Percentiles rank a stretch among this genome's conserved stretches.
These are phyloP conservation scores for Backusella australiensis DNA, from an alignment of 192 early-diverging fungal genomes.

Conservation along the genomic window DNA sequence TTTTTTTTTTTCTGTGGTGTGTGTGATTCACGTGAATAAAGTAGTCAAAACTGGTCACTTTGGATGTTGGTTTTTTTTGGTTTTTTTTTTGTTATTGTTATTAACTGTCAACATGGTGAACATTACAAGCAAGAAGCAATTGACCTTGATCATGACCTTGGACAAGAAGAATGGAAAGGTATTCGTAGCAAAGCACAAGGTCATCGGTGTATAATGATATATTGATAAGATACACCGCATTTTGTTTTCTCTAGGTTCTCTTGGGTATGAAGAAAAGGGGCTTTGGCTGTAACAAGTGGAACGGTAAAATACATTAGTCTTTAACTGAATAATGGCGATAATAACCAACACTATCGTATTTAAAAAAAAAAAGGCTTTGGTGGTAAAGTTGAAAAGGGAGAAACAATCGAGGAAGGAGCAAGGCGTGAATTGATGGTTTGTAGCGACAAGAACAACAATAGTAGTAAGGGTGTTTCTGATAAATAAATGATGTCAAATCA, in stretches of 20 bases:
- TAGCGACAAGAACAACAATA: not conserved
- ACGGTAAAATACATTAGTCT: conserved; percentile 43
- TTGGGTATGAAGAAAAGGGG: conserved; percentile 84
- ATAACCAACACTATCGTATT: not conserved
- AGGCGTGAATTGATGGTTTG: conserved; percentile 52
- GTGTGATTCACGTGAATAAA: not conserved
- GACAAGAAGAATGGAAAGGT: conserved; percentile 27
- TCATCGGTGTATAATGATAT: too few species aligned
- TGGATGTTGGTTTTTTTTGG: not conserved
- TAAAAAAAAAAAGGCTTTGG: conserved; percentile 57
- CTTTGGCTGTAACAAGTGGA: conserved; percentile 65
- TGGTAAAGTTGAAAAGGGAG: conserved; percentile 71
- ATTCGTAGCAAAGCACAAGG: not conserved
- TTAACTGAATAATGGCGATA: not conserved
- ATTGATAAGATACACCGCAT: not conserved
- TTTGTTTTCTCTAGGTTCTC: conserved; percentile 38
- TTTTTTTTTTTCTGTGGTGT: not conserved
- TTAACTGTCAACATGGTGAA: not conserved
- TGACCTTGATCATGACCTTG: conserved; percentile 5
- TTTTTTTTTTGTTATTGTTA: not conserved
- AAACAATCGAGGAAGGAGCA: conserved; percentile 62
- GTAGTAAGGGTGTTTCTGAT: not conserved
- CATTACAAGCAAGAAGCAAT: not conserved
- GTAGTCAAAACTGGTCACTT: not conserved
- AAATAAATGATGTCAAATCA: conserved; percentile 13